These are phyloP conservation scores for Leccinum pellstonianum DNA, from an alignment of 768 basidiomycete species.

Conservation along the genomic window DNA sequence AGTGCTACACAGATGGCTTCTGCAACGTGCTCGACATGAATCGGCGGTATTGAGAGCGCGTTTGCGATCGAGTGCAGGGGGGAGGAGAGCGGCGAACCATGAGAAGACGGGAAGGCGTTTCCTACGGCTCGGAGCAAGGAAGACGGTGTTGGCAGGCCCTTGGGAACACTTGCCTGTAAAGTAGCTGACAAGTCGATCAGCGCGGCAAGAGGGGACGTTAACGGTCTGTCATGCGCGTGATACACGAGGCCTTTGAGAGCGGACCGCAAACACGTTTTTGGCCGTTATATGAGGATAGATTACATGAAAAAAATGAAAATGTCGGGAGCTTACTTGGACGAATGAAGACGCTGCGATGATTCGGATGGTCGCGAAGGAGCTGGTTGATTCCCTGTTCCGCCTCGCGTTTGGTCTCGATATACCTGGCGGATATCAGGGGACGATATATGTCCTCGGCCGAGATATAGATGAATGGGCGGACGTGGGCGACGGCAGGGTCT, in stretches of 20 bases:
- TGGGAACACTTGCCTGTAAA: slow-evolving; percentile 61
- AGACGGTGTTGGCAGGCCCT: slow-evolving; percentile 61
- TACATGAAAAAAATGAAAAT: background rate
- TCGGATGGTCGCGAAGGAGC: slow-evolving; percentile 43
- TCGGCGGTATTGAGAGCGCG: slow-evolving; percentile 79
- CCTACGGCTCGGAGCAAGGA: slow-evolving; percentile 55
- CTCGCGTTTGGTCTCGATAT: slow-evolving; percentile 92
- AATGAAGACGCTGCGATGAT: slow-evolving; percentile 73
- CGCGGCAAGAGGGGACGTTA: slow-evolving; percentile 82
- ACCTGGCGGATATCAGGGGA: slow-evolving; percentile 79
- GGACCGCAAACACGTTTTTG: slow-evolving; percentile 15
- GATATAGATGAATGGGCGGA: slow-evolving; percentile 84
- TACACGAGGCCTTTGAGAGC: slow-evolving; percentile 79
- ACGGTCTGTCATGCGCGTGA: slow-evolving; percentile 90
- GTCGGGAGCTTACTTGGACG: slow-evolving; percentile 71
- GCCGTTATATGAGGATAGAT: slow-evolving; percentile 13
- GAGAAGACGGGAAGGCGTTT: slow-evolving; percentile 34
- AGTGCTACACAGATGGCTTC: slow-evolving; percentile 72
- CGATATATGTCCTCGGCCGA: slow-evolving; percentile 88
- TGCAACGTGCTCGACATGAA: slow-evolving; percentile 95
- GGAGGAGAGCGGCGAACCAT: slow-evolving; percentile 38
- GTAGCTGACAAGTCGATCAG: slow-evolving; percentile 78
- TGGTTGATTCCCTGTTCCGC: slow-evolving; percentile 72
- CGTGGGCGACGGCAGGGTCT: slow-evolving; percentile 26
- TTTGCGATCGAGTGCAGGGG: slow-evolving; percentile 70